Percentiles rank a stretch among this genome's conserved stretches.
phyloP scores from a whole-genome alignment of 257 asterid genomes.

The Lycium barbarum region DNA sequence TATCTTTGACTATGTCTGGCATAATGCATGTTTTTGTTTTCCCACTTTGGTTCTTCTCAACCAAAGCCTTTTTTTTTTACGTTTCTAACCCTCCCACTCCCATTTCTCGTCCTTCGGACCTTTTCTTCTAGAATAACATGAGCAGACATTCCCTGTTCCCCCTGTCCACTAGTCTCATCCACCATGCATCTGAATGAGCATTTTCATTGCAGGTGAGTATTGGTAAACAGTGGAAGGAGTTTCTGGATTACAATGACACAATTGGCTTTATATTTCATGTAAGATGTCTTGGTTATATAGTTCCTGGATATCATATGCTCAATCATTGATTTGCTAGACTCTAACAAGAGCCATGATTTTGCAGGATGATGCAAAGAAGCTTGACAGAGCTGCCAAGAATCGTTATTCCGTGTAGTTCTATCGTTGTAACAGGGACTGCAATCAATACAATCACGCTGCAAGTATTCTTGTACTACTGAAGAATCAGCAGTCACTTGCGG shows the following conservation, averaged over 20 bases:
- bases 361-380: constrained; percentile 81
- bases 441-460: not conserved
- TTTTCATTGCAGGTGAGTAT: constrained; percentile 70
- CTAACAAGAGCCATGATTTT: constrained; percentile 23
- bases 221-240: constrained; percentile 92
- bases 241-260: constrained; percentile 72
- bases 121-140: not conserved
- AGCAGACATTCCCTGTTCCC: too few species aligned
- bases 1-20: not conserved
- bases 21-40: not conserved
- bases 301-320: not conserved
- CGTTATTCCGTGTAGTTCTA: constrained; percentile 53
- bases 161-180: not conserved
- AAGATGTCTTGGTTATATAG: constrained; percentile 37
- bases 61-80: not conserved
- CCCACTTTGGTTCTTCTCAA: not conserved
- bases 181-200: not conserved
- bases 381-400: constrained; percentile 69
- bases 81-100: not conserved
- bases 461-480: constrained; percentile 10
- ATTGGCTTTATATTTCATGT: constrained; percentile 89
- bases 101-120: not conserved
- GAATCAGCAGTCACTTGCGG: constrained; percentile 1
- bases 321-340: not conserved
- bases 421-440: not conserved